Evolutionary conservation across 768 basidiomycete genomes (phyloP), one percentile per base, ranked within the genome.

Genomic region (Gyrodon lividus): DNA sequence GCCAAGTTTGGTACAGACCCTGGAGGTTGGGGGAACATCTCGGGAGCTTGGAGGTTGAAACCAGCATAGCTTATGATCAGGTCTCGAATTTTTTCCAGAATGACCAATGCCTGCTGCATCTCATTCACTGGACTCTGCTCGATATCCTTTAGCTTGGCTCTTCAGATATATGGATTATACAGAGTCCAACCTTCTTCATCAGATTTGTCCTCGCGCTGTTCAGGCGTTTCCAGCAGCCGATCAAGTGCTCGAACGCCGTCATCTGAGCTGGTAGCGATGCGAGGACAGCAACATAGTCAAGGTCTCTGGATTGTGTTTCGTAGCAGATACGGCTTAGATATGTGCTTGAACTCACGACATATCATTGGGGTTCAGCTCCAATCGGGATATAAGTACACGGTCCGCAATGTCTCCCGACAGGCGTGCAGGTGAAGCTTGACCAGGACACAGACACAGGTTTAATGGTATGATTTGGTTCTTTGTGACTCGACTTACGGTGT

Each of bases 161-260:
- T 2, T 17, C 30, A 44, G 10, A 10, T 2, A 1, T 40, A 24
- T 6, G 31, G 24, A 5, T 6, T 3, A 20, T 8, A 14, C 12
- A 31, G 13, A 31, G 12, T 26, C 62, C 26, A 37, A 85, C 89
- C 81, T 82, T 88, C 64, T 86, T 90, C 39, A 81, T 53, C 19
- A 90, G 63, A 16, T 76, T 71, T 34, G 76, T 69, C 52, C 77
- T 75, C 13, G 77, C 77, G 6, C 70, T 56, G 56, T 89, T 87
- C 37, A 89, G 59, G n/a, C 95, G 81, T 70, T 91, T 93, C 96
- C 96, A 99, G 61, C 89, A 87, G 17, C 87, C 87, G 8, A 92
- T 79, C 20, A 99, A 77, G 65, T 92, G 98, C 62, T 97, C 92
- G 52, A 96, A 92, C 0, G 83, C 77, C 0, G 95, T 93, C 67